Percentiles rank a stretch among this genome's conserved stretches.
phyloP scores from a whole-genome alignment of 148 eudicot species.

The Selenicereus undatus region DNA sequence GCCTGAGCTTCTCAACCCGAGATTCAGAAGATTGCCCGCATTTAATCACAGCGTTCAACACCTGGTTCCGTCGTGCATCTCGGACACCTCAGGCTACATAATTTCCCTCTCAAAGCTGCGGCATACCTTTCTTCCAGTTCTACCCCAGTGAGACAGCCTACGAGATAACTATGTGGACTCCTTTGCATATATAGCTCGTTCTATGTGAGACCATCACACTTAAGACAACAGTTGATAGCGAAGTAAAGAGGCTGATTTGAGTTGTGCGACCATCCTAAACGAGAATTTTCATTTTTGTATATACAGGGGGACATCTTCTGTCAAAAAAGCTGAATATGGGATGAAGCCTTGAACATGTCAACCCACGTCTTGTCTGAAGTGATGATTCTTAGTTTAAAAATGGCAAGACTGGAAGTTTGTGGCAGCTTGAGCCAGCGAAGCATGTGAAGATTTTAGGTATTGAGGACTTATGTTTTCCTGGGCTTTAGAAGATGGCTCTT shows the following conservation, averaged over 20 bases:
- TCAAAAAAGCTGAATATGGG: not conserved
- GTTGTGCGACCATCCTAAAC: not conserved
- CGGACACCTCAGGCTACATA: conserved; percentile 24
- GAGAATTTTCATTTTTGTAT: not conserved
- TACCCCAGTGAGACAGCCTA: too few species aligned
- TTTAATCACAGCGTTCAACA: conserved; percentile 65
- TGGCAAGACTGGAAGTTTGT: not conserved
- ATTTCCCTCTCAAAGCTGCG: not conserved
- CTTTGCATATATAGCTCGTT: too few species aligned
- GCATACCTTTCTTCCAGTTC: not conserved
- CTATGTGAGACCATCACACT: too few species aligned
- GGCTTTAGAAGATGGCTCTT: not conserved
- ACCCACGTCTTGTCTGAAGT: not conserved
- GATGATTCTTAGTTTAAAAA: not conserved
- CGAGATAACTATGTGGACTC: not conserved
- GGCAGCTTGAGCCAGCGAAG: not conserved
- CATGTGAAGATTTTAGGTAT: not conserved
- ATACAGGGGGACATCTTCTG: not conserved
- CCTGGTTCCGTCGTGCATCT: conserved; percentile 86
- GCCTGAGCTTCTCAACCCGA: conserved; percentile 85
- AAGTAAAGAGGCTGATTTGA: not conserved
- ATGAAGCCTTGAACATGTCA: not conserved
- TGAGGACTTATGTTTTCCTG: not conserved
- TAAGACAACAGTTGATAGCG: not conserved
- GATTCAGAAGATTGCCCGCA: conserved; percentile 78